Conservation (phyloP, 2,329 filamentous ascomycete genomes). For the Aspergillus novofumigatus region DNA sequence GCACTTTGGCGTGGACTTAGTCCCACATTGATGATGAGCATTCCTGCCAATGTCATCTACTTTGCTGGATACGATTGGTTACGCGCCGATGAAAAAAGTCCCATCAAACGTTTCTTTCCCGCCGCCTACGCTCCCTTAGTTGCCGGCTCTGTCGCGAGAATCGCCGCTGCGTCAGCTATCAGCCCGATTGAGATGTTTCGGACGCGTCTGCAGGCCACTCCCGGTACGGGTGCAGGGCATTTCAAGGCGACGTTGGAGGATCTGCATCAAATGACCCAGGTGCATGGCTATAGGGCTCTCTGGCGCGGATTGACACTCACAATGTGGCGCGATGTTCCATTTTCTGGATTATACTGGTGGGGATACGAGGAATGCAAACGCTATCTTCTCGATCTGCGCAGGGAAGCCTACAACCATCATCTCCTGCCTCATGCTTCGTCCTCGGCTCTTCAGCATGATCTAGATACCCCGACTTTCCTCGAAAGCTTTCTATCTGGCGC, state of each 20-base stretch:
- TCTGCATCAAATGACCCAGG: slow-evolving; percentile 72
- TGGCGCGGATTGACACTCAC: slow-evolving; percentile 90
- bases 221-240: slow-evolving; percentile 56
- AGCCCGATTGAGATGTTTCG: slow-evolving; percentile 91
- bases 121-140: slow-evolving; percentile 75
- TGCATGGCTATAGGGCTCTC: slow-evolving; percentile 72
- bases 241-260: slow-evolving; percentile 75
- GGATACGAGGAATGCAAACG: slow-evolving; percentile 85
- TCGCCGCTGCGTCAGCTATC: slow-evolving; percentile 76
- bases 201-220: slow-evolving; percentile 82
- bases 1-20: slow-evolving; percentile 91
- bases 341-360: slow-evolving; percentile 97
- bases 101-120: slow-evolving; percentile 59
- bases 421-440: slow-evolving; percentile 10
- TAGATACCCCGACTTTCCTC: slow-evolving; percentile 70
- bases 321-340: slow-evolving; percentile 94
- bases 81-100: slow-evolving; percentile 68
- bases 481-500: slow-evolving; percentile 90
- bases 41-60: slow-evolving; percentile 96
- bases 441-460: slow-evolving; percentile 51
- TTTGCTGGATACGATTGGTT: slow-evolving; percentile 98
- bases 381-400: slow-evolving; percentile 63
- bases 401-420: slow-evolving; percentile 35
- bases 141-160: slow-evolving; percentile 72
- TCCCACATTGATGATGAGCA: slow-evolving; percentile 89